Evolutionary conservation across 768 basidiomycete species (phyloP), one percentile per base, ranked within the genome.

Genomic region (Amanita subjunquillea): DNA sequence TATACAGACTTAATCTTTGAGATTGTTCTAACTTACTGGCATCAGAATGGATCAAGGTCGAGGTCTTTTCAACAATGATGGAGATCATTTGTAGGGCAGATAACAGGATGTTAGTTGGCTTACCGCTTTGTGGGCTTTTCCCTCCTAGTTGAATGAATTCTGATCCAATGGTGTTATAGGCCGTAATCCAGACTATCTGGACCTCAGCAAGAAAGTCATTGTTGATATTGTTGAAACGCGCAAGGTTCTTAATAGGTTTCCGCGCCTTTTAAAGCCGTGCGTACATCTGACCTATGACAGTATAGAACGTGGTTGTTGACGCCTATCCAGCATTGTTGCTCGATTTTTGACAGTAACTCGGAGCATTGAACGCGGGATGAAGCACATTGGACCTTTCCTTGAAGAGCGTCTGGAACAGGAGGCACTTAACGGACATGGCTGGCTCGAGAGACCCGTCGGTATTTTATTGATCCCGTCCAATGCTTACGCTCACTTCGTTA

Each of bases 401-500:
- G 48, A 60, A 41, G 59, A 63, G 20, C 59, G 66, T 27, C 48
- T 62, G 9, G 45, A 59, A 25, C 61, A 63, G 20, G 60, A 62
- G 34, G 48, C 58, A 40, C 40, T 51, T 10, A 54, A 65, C 22
- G 68, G 67, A 9, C 23, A 25, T 8, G 60, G 69, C 22, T 66
- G 62, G 59, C 55, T 58, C 15, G 65, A 58, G 0, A 69, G 64
- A 57, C 68, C 68, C 25, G 66, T 67, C 25, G 30, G 58, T 30
- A 15, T 15, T 29, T 46, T 48, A 6, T 30, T 23, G 9, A n/a
- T 27, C 49, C 32, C 13, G n/a, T 50, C 8, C 44, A n/a, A 13
- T 25, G 13, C 17, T 48, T 15, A 17, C 29, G 22, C 12, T 32
- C 27, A n/a, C n/a, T 20, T 10, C 8, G 39, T 22, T 25, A 47